A percentile compares a stretch with the other conserved stretches of the same genome.
Evolutionary conservation across 192 early-diverging fungal species (phyloP).

Genomic region (Umbelopsis isabellina): DNA sequence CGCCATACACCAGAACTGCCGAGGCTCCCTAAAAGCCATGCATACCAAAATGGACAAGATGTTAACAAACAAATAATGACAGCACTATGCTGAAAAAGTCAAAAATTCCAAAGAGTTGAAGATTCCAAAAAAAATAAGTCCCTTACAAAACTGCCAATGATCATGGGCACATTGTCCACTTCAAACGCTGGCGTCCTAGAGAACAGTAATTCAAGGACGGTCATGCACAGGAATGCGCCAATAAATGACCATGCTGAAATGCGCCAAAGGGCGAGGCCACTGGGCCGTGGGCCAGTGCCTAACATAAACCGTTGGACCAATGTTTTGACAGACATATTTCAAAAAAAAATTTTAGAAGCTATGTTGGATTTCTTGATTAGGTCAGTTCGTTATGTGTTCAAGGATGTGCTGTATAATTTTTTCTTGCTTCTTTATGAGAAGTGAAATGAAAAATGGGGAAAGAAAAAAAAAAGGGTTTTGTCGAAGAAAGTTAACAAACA

Average conservation of each 20-base stretch:
- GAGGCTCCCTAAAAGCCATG: conserved; percentile 54
- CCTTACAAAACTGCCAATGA: conserved; percentile 41
- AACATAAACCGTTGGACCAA: background rate
- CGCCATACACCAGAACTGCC: conserved; percentile 63
- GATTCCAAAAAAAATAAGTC: conserved; percentile 1
- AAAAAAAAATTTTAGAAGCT: background rate
- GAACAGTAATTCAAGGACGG: conserved; percentile 30
- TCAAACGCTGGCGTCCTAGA: conserved; percentile 21
- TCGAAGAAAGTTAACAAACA: background rate
- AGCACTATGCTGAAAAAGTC: background rate
- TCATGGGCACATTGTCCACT: conserved; percentile 23
- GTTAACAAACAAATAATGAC: too few relatives aligned
- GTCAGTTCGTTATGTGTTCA: too few relatives aligned
- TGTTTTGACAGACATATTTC: background rate
- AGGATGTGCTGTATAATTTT: too few relatives aligned
- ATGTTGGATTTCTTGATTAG: too few relatives aligned
- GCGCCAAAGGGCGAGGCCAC: conserved; percentile 24
- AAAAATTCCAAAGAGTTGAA: background rate
- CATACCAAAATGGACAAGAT: background rate
- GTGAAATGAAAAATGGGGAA: background rate
- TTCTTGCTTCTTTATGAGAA: background rate
- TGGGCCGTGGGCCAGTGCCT: background rate
- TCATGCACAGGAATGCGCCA: conserved; percentile 31
- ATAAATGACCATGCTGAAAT: conserved; percentile 34
- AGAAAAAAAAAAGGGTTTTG: background rate